Base-by-base conservation (phyloP, 495 filamentous ascomycete genomes). In the Parathielavia hyrcaniae region DNA sequence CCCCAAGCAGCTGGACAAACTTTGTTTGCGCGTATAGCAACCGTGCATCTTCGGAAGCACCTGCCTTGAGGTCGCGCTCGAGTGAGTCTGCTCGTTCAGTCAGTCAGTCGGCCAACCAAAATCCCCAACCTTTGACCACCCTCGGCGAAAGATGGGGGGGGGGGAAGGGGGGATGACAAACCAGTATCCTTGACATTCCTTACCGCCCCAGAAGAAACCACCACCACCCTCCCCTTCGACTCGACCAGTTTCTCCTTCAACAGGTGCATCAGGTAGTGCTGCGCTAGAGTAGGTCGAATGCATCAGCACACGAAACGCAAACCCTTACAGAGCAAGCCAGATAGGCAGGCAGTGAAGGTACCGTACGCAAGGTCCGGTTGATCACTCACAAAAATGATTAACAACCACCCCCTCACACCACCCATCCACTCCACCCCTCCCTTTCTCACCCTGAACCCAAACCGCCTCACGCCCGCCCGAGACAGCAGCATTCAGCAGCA, bases 381-480 rank as follows among this genome's bases (percentile, higher is more conserved):
- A n/a, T n/a, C n/a, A 59, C 66, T 64, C 43, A 77, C 72, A 72
- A 26, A 78, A 64, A 53, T 77, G 73, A 40, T 78, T 78, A 2
- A 78, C 73, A 14, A 76, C 59, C 34, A 69, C 71, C 0, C 62
- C 16, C 61, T 75, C 68, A 49, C 69, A 66, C 73, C 73, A 54
- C 40, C 39, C 52, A 23, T 26, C 35, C 52, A 6, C 67, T 68
- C 17, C 71, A 67, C 17, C 23, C 35, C 23, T 67, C 32, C 1
- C 68, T 64, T n/a, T n/a, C n/a, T n/a, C n/a, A n/a, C n/a, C n/a
- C n/a, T n/a, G n/a, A n/a, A n/a, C n/a, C n/a, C n/a, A n/a, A n/a
- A 1, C 67, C 67, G 64, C 57, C 12, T 48, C 59, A 13, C 62
- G 63, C 32, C 32, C 32, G 10, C 17, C 48, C 4, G 49, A 47